A percentile compares a stretch with the other conserved stretches of the same genome.
Conservation (phyloP, 2,329 filamentous ascomycete genomes). For the Tolypocladium album region DNA sequence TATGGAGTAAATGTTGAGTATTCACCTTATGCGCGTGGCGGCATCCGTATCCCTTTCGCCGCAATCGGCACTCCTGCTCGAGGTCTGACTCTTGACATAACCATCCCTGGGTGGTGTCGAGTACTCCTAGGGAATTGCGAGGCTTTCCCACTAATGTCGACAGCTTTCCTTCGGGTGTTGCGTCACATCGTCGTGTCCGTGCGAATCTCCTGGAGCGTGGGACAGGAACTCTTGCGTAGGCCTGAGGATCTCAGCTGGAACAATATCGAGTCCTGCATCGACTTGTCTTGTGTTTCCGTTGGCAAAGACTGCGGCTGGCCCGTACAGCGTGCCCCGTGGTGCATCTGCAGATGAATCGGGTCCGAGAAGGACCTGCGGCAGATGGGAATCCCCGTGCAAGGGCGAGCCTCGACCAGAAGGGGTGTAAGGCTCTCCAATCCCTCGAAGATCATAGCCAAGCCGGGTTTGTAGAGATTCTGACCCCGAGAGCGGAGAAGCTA, state of each 20-base stretch:
- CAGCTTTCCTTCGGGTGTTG: neutral
- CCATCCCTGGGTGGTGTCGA: neutral
- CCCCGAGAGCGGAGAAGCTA: neutral
- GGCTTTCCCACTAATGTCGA: neutral
- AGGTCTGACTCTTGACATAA: neutral
- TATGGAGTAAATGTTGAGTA: neutral
- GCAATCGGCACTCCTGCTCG: neutral
- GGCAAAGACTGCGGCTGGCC: constrained; percentile 5
- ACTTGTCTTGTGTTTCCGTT: constrained; percentile 1
- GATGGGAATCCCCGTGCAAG: neutral
- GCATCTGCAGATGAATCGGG: neutral
- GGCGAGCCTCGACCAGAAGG: neutral
- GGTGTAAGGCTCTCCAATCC: neutral
- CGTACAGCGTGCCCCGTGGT: neutral
- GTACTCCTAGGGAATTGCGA: neutral
- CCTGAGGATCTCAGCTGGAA: constrained; percentile 5
- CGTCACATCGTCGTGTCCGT: neutral
- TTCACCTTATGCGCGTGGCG: neutral
- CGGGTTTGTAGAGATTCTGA: neutral
- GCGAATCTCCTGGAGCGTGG: neutral
- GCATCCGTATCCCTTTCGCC: neutral
- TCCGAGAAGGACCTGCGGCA: neutral
- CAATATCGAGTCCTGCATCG: constrained; percentile 5
- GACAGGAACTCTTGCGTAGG: constrained; percentile 2
- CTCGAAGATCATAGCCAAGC: neutral